Percentiles rank a stretch among this genome's conserved stretches.
Evolutionary conservation across 1,284 basidiomycete species (phyloP).

Genomic region (Naganishia cerealis): DNA sequence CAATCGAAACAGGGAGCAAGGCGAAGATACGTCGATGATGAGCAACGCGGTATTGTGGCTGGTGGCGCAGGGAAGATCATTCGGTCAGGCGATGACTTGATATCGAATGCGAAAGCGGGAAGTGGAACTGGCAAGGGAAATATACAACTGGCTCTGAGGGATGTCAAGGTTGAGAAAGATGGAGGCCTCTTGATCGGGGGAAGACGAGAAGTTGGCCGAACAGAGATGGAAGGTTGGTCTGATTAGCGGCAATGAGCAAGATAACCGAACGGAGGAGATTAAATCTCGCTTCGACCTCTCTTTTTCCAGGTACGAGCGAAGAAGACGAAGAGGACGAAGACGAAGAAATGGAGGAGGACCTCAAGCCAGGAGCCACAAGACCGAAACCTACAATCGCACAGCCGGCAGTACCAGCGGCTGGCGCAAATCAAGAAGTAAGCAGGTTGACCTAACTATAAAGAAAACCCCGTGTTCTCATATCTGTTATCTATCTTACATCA

Average conservation of each 20-base stretch:
- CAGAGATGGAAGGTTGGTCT: constrained; percentile 37
- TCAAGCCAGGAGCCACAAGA: constrained; percentile 28
- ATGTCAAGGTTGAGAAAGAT: constrained; percentile 47
- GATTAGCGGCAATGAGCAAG: background rate
- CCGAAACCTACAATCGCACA: constrained; percentile 30
- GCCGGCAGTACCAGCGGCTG: constrained; percentile 36
- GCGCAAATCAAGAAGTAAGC: constrained; percentile 26
- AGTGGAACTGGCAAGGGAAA: constrained; percentile 28
- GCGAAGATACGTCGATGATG: constrained; percentile 6
- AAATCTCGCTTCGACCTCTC: background rate
- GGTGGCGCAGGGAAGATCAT: constrained; percentile 52
- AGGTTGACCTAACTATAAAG: background rate
- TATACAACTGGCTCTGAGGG: constrained; percentile 42
- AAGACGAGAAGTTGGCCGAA: constrained; percentile 40
- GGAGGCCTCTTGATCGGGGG: constrained; percentile 36
- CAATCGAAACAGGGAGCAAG: background rate
- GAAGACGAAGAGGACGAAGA: constrained; percentile 42
- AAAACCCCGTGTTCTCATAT: background rate
- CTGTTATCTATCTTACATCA: background rate
- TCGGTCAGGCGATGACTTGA: constrained; percentile 31
- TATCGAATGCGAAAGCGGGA: constrained; percentile 26
- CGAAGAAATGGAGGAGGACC: constrained; percentile 44
- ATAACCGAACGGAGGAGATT: background rate
- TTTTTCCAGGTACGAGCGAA: constrained; percentile 36
- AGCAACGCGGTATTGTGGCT: constrained; percentile 41